Evolutionary conservation across 768 basidiomycete genomes (phyloP), one percentile per base, ranked within the genome.

Genomic region (Podaxis sp.): DNA sequence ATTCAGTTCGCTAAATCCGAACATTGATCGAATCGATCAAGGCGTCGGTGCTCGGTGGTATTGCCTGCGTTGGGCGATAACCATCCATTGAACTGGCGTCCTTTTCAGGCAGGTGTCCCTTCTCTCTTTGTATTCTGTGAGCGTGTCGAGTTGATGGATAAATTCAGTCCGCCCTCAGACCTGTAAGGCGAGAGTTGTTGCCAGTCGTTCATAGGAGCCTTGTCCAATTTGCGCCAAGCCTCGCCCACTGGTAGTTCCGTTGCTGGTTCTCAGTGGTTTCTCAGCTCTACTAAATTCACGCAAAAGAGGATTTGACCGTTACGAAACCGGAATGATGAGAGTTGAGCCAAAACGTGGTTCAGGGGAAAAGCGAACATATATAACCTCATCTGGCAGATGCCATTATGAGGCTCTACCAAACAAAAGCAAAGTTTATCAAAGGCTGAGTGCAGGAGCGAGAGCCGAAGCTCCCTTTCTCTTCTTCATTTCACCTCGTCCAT

Each of bases 361-460:
- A 53, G 19, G 59, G 59, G 52, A 33, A 33, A 30, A 28, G 8
- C 13, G n/a, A 44, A 62, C 30, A 62, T 48, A 49, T 49, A 40
- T 62, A 48, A 49, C 53, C 52, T 36, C 61, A 36, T 59, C 33
- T 30, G 38, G 61, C 39, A 52, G 40, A 30, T 38, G 15, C 30
- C 30, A 28, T 40, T 52, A 49, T 33, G 58, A 51, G 17, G 22
- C 15, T 40, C 22, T 28, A 44, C 61, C 61, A 62, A 62, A 62
- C 61, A 62, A 53, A 53, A 48, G 55, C 61, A 62, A 62, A 62
- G 61, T 38, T 44, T 55, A 62, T 62, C 61, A 55, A 55, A 48
- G 33, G 53, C 28, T 48, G 28, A 49, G 48, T 46, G 40, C 55
- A 55, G 52, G 28, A 26, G 26, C 24, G 57, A 36, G 22, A 22